phyloP scores from a whole-genome alignment of 345 rosid species.

The Laguncularia racemosa region DNA sequence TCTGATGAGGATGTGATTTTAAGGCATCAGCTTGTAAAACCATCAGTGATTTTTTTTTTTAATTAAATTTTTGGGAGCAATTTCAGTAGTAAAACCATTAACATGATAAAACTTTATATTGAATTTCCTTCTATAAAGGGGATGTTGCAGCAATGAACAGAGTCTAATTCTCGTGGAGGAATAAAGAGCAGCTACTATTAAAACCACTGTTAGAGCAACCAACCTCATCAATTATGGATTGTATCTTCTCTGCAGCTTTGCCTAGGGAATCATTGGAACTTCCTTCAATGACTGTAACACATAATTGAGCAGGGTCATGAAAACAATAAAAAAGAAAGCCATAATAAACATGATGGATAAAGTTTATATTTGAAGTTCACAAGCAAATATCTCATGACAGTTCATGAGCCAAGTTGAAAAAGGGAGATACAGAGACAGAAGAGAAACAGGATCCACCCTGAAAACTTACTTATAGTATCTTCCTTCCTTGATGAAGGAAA shows the following conservation, averaged over 20 bases:
- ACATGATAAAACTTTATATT: no score
- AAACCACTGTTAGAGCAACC: constrained; percentile 10
- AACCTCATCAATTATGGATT: constrained; percentile 58
- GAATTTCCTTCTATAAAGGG: no score
- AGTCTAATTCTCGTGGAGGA: background rate
- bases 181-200: background rate
- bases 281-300: constrained; percentile 66
- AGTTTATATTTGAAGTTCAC: background rate
- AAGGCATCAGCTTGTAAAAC: no score
- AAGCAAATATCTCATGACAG: background rate
- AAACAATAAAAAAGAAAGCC: background rate
- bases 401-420: background rate
- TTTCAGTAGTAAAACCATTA: no score
- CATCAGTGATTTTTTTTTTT: no score
- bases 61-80: no score
- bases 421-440: background rate
- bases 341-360: background rate
- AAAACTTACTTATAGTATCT: constrained; percentile 59
- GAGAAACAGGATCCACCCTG: background rate
- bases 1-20: no score
- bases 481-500: constrained; percentile 59
- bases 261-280: constrained; percentile 48
- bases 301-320: constrained; percentile 9
- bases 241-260: constrained; percentile 62
- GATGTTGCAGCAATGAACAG: no score